A percentile compares a stretch with the other conserved stretches of the same genome.
These are phyloP conservation scores for cucumber (Cucumis sativus) DNA, from an alignment of 306 rosid genomes.

Conservation along the genomic window DNA sequence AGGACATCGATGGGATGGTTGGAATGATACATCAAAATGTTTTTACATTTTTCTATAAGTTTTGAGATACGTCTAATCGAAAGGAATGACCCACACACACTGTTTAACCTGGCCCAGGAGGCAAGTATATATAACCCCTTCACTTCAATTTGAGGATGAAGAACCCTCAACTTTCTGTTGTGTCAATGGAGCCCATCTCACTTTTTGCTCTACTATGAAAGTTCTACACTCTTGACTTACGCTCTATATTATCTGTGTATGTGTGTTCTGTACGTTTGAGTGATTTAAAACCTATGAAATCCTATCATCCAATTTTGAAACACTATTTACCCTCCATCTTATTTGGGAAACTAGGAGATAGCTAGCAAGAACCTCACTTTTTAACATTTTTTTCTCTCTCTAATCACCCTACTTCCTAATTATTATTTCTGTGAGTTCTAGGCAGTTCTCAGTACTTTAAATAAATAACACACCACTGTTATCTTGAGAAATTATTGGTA, in stretches of 20 bases:
- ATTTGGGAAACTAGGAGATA: neutral
- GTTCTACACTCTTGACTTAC: neutral
- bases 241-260: neutral
- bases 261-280: neutral
- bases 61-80: constrained; percentile 1
- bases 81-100: neutral
- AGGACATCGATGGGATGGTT: constrained; percentile 6
- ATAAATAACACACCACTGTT: too few relatives aligned
- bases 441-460: too few relatives aligned
- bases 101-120: neutral
- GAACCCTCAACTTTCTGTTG: neutral
- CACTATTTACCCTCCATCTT: neutral
- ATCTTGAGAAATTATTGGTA: too few relatives aligned
- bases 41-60: too few relatives aligned
- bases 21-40: too few relatives aligned
- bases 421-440: too few relatives aligned
- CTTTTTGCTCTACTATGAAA: neutral
- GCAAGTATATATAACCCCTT: neutral
- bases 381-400: neutral
- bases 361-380: too few relatives aligned
- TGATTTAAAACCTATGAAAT: neutral
- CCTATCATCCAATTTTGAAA: neutral
- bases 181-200: neutral
- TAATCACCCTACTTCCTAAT: neutral
- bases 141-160: neutral